Percentiles rank a stretch among this genome's conserved stretches.
phyloP scores from a whole-genome alignment of 495 filamentous ascomycete genomes.

The Neurospora sp. region DNA sequence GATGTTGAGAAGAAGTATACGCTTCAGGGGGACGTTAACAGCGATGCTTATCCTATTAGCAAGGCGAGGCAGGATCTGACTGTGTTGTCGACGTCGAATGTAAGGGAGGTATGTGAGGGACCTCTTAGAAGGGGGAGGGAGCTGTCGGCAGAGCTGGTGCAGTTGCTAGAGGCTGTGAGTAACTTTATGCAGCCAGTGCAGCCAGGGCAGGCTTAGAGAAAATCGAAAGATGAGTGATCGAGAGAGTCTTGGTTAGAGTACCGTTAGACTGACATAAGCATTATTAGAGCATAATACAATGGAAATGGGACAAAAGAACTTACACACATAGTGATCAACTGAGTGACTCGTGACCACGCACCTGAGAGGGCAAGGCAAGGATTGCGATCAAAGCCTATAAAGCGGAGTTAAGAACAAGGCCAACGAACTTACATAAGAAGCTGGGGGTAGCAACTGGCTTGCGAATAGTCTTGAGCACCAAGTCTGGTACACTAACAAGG shows the following conservation, averaged over 20 bases:
- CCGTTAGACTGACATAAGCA: background rate
- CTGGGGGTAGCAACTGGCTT: background rate
- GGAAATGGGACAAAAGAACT: background rate
- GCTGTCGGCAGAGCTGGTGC: background rate
- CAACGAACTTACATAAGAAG: background rate
- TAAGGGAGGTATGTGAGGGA: background rate
- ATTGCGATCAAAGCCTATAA: background rate
- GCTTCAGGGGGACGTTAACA: background rate
- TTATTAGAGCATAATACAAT: background rate
- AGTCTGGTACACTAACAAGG: background rate
- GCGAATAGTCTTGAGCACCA: no score
- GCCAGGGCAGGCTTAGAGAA: no score
- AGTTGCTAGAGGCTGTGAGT: background rate
- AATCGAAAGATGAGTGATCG: no score
- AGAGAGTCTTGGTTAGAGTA: background rate
- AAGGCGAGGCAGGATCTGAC: background rate
- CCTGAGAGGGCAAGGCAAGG: background rate
- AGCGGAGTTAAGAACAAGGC: background rate
- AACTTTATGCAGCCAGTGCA: background rate
- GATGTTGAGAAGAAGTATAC: background rate
- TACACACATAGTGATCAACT: background rate
- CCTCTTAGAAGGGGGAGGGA: background rate
- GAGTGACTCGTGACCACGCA: background rate
- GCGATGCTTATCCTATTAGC: background rate
- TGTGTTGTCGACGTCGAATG: background rate